Conservation (phyloP, 2,329 filamentous ascomycete genomes). For the Alternaria brassicicola region DNA sequence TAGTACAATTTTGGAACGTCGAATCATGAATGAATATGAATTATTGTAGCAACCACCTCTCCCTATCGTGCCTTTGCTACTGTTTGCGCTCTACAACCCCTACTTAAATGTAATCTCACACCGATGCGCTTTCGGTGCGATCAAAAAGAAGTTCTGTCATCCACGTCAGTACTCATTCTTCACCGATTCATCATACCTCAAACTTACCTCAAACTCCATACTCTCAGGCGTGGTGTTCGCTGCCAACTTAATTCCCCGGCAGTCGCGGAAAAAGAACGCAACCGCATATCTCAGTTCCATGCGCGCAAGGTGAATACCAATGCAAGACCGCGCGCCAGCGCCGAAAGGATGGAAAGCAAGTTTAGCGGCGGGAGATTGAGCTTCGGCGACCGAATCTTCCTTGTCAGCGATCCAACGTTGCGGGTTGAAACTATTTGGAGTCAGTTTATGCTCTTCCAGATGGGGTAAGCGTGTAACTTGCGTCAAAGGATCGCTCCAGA, state of each 20-base stretch:
- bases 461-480: constrained; percentile 13
- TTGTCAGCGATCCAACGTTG: constrained; percentile 39
- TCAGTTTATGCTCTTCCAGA: not conserved
- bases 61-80: not conserved
- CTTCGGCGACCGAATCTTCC: constrained; percentile 29
- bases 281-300: constrained; percentile 62
- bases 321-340: constrained; percentile 70
- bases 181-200: not conserved
- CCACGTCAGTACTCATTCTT: not conserved
- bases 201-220: constrained; percentile 48
- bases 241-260: constrained; percentile 39
- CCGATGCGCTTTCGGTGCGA: constrained; percentile 51
- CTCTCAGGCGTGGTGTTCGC: constrained; percentile 44
- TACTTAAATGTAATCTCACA: constrained; percentile 47
- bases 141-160: constrained; percentile 50
- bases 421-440: constrained; percentile 40
- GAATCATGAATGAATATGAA: not conserved
- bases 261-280: constrained; percentile 60
- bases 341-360: constrained; percentile 72
- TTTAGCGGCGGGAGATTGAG: constrained; percentile 44
- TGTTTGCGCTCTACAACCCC: not conserved
- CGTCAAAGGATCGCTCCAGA: constrained; percentile 35
- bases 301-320: constrained; percentile 70
- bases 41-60: not conserved
- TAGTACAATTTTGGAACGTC: not conserved